Conservation (phyloP, 2,329 filamentous ascomycete species). For the Phyllosticta citribraziliensis region DNA sequence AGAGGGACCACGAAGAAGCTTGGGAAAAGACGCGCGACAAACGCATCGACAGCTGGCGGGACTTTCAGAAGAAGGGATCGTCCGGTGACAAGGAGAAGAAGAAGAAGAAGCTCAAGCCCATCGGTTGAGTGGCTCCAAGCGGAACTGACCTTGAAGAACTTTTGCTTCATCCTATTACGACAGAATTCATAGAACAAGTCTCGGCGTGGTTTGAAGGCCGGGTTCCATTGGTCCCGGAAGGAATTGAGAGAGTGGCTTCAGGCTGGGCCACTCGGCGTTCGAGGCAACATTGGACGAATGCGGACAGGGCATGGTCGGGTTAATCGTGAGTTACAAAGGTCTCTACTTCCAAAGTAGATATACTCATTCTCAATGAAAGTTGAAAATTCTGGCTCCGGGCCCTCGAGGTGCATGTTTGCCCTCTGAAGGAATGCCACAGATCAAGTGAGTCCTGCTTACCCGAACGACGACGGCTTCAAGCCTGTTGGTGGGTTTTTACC, state of each 20-base stretch:
- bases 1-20: conserved; percentile 81
- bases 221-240: not conserved
- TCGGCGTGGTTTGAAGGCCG: not conserved
- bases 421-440: not conserved
- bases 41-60: conserved; percentile 87
- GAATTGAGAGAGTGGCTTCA: not conserved
- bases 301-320: not conserved
- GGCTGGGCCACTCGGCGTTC: not conserved
- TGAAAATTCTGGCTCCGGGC: not conserved
- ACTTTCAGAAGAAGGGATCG: conserved; percentile 54
- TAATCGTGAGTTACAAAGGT: conserved; percentile 7
- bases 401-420: not conserved
- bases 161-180: not conserved
- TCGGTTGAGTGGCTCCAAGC: conserved; percentile 33
- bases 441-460: not conserved
- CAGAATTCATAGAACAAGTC: not conserved
- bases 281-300: not conserved
- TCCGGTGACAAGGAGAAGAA: conserved; percentile 33
- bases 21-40: conserved; percentile 92
- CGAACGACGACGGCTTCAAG: not conserved
- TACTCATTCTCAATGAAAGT: conserved; percentile 7
- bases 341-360: not conserved
- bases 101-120: conserved; percentile 44
- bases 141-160: conserved; percentile 12
- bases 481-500: not conserved